These are phyloP conservation scores for Golubevia pallescens DNA, from an alignment of 1,284 basidiomycete species.

Conservation along the genomic window DNA sequence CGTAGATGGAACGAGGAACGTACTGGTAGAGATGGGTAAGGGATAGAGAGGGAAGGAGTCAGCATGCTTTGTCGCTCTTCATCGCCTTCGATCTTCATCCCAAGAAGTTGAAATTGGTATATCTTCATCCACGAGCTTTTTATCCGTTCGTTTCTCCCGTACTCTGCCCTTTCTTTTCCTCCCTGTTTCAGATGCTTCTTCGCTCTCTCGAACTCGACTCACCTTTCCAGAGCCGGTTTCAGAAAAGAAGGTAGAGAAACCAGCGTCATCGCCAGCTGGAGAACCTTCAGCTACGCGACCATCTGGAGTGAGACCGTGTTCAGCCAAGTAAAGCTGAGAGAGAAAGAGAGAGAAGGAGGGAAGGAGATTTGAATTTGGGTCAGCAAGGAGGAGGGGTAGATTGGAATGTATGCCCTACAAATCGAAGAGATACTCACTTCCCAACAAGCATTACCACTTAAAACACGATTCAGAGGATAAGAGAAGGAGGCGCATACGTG, in stretches of 20 bases:
- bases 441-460: conserved; percentile 69
- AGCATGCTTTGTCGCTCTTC: too few species aligned
- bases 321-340: conserved; percentile 82
- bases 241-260: conserved; percentile 64
- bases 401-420: too few species aligned
- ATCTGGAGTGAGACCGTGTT: conserved; percentile 83
- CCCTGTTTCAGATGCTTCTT: too few species aligned
- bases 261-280: conserved; percentile 59
- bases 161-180: too few species aligned
- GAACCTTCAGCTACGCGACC: conserved; percentile 54
- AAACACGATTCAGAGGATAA: too few species aligned
- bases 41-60: too few species aligned
- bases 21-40: conserved; percentile 32
- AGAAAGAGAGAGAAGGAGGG: not conserved
- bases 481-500: too few species aligned
- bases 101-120: too few species aligned
- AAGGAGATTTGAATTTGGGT: not conserved
- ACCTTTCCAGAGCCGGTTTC: conserved; percentile 62
- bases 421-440: conserved; percentile 67
- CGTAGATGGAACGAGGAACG: conserved; percentile 64
- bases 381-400: conserved; percentile 1
- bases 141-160: too few species aligned
- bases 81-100: too few species aligned
- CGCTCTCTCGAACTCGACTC: not conserved
- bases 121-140: too few species aligned